These are phyloP conservation scores for Talaromyces stipitatus DNA, from an alignment of 495 filamentous ascomycete species.

Conservation along the genomic window DNA sequence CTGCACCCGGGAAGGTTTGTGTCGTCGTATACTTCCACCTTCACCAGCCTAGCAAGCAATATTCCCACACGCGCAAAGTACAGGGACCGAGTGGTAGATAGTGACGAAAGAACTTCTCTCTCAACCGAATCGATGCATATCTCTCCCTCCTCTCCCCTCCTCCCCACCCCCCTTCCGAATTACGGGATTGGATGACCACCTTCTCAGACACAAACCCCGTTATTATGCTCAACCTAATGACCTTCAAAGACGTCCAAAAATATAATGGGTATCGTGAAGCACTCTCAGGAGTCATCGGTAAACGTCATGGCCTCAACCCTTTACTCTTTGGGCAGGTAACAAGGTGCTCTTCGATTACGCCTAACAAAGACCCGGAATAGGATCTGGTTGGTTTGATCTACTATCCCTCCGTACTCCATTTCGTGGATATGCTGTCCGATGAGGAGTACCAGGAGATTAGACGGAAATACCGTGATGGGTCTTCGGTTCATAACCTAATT, in stretches of 20 bases:
- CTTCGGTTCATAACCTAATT: slow-evolving; percentile 3
- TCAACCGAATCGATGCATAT: no score
- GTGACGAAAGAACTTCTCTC: no score
- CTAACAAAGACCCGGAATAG: background rate
- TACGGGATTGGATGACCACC: background rate
- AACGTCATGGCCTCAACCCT: background rate
- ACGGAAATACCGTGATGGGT: slow-evolving; percentile 3
- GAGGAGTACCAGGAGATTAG: slow-evolving; percentile 5
- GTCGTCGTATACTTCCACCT: no score
- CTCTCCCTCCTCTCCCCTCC: no score
- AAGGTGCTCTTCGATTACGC: background rate
- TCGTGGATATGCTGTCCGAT: slow-evolving; percentile 3
- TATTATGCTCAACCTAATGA: slow-evolving; percentile 4
- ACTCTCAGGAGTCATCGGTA: background rate
- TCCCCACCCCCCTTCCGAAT: background rate
- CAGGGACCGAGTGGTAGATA: no score
- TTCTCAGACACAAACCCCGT: background rate
- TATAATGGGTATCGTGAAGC: slow-evolving; percentile 1
- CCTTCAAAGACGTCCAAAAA: slow-evolving; percentile 6
- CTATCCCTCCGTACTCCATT: slow-evolving; percentile 7
- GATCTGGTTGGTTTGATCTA: slow-evolving; percentile 1
- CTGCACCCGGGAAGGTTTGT: slow-evolving; percentile 2
- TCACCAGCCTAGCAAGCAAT: no score
- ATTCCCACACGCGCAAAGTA: no score
- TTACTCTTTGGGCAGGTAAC: slow-evolving; percentile 1